phyloP scores from a whole-genome alignment of 768 basidiomycete genomes.

The Lactarius psammicola region DNA sequence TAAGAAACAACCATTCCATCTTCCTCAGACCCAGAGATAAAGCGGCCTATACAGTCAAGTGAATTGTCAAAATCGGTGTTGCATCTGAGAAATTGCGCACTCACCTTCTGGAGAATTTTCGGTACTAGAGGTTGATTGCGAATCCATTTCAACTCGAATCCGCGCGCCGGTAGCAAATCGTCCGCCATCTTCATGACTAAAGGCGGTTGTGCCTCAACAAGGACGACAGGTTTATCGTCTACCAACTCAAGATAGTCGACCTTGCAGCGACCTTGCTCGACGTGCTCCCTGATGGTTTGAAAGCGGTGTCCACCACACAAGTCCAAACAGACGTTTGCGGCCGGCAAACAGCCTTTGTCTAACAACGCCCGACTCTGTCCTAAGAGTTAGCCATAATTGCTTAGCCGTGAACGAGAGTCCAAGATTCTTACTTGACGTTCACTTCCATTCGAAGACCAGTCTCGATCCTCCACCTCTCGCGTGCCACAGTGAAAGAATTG shows the following conservation, averaged over 20 bases:
- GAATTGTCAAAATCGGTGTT: background rate
- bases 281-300: background rate
- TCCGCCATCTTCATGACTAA: background rate
- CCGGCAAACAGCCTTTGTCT: background rate
- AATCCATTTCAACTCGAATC: background rate
- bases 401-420: background rate
- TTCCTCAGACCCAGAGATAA: background rate
- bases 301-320: background rate
- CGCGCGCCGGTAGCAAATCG: background rate
- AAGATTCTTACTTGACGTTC: background rate
- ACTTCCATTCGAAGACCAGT: background rate
- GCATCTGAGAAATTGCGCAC: background rate
- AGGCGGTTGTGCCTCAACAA: background rate
- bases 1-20: constrained; percentile 7
- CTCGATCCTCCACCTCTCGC: too few relatives aligned
- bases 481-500: background rate
- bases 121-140: background rate
- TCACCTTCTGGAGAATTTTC: constrained; percentile 1
- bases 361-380: background rate
- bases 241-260: background rate
- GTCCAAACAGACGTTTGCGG: background rate
- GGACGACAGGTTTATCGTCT: background rate
- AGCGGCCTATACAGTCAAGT: background rate
- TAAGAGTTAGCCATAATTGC: background rate
- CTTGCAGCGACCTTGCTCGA: background rate